Conservation (phyloP, 352 stramenopile species). For the Pythium brachiatum region DNA sequence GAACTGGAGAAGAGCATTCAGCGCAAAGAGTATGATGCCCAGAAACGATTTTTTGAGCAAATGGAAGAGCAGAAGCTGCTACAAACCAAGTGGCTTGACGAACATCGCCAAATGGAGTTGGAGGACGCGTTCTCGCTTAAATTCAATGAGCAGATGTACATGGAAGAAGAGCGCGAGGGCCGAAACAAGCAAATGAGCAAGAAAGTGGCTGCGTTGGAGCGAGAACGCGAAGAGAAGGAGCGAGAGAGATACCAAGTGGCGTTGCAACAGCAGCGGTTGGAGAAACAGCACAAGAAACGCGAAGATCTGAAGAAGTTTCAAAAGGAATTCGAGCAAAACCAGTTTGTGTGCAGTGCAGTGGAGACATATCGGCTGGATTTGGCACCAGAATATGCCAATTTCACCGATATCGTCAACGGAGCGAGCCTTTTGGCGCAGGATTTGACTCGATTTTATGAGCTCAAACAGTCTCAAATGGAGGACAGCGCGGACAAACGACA, state of each 20-base stretch:
- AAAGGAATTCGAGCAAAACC: constrained; percentile 58
- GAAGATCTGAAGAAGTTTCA: constrained; percentile 58
- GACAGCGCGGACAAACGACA: constrained; percentile 37
- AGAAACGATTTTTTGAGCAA: constrained; percentile 53
- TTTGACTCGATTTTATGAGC: constrained; percentile 54
- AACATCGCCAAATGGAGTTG: constrained; percentile 49
- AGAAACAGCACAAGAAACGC: constrained; percentile 46
- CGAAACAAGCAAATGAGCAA: constrained; percentile 38
- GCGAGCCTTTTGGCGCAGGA: constrained; percentile 41
- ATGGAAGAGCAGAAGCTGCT: constrained; percentile 56
- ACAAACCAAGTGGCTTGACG: constrained; percentile 35
- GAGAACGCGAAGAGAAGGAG: constrained; percentile 46
- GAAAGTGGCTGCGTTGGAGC: constrained; percentile 50
- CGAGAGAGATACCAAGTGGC: constrained; percentile 41
- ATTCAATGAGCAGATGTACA: constrained; percentile 32
- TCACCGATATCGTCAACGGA: constrained; percentile 33
- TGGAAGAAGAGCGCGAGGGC: constrained; percentile 29
- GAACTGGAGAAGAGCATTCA: constrained; percentile 40
- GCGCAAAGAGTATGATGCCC: constrained; percentile 37
- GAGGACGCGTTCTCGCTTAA: constrained; percentile 57
- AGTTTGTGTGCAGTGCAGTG: constrained; percentile 58
- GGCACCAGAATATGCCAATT: constrained; percentile 35
- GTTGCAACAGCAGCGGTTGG: constrained; percentile 44
- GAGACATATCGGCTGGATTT: constrained; percentile 59
- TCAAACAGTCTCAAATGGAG: constrained; percentile 50